Conservation (phyloP, 2,329 filamentous ascomycete species). For the Acephala macrosclerotiorum region DNA sequence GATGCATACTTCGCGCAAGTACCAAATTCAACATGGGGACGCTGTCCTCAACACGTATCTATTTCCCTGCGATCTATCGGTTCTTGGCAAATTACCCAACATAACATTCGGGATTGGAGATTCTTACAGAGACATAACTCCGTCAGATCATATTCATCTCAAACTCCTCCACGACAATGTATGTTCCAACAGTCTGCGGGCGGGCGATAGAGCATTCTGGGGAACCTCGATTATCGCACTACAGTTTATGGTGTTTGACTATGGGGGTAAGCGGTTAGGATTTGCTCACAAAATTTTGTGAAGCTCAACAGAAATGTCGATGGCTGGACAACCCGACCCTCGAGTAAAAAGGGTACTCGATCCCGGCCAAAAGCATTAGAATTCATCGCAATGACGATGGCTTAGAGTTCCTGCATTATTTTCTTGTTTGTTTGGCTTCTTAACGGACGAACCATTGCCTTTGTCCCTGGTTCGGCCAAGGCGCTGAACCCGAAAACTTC, state of each 20-base stretch:
- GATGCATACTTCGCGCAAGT: constrained; percentile 1
- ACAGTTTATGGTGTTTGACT: constrained; percentile 8
- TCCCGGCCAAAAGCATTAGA: too few relatives aligned
- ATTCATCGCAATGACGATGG: too few relatives aligned
- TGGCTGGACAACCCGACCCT: not conserved
- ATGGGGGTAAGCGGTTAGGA: not conserved
- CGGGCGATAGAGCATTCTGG: not conserved
- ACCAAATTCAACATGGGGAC: not conserved
- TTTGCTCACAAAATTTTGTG: not conserved
- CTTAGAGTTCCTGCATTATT: too few relatives aligned
- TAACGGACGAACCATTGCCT: too few relatives aligned
- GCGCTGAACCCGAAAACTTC: too few relatives aligned
- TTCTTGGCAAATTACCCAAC: not conserved
- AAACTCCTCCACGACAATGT: not conserved
- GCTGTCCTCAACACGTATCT: not conserved
- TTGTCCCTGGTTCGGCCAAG: too few relatives aligned
- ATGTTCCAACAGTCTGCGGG: not conserved
- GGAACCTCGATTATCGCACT: not conserved
- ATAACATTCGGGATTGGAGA: constrained; percentile 6
- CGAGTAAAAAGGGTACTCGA: too few relatives aligned
- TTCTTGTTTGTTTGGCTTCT: too few relatives aligned
- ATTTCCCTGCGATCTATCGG: not conserved
- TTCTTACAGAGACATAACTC: not conserved
- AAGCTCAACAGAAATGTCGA: not conserved
- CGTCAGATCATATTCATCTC: not conserved